Evolutionary conservation across 331 rosid species (phyloP).

Genomic region (Pyracantha coccinea): DNA sequence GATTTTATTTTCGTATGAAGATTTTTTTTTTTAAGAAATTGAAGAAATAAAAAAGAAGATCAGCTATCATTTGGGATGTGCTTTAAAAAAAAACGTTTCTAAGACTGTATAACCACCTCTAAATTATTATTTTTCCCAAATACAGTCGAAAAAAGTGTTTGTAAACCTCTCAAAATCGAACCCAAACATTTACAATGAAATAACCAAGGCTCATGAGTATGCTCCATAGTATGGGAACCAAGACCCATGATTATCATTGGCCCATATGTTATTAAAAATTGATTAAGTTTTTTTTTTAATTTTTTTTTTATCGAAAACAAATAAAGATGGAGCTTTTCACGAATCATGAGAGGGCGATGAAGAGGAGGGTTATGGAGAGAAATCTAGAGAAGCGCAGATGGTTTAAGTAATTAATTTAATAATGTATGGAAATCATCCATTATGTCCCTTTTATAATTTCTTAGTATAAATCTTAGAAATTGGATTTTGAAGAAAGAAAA

Average conservation of each 20-base stretch:
- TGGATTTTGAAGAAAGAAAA: not conserved
- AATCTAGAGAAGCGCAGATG: not conserved
- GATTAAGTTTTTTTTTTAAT: not conserved
- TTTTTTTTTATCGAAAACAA: not conserved
- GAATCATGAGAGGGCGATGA: not conserved
- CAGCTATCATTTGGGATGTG: no score
- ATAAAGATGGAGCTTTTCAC: not conserved
- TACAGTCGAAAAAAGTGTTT: no score
- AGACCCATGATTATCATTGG: not conserved
- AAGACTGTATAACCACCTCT: no score
- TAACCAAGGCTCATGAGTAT: no score
- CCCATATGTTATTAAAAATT: not conserved
- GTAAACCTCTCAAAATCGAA: no score
- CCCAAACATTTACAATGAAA: no score
- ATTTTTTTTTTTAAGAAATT: no score
- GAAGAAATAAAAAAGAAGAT: no score
- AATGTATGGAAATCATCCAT: not conserved
- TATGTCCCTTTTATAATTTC: not conserved
- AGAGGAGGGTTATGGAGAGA: not conserved
- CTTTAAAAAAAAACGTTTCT: no score
- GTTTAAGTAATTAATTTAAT: not conserved
- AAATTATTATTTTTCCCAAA: no score
- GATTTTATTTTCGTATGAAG: no score
- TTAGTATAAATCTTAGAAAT: not conserved
- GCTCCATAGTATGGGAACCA: not conserved